phyloP scores from a whole-genome alignment of 106 monocot species.

The Allium cepa region DNA sequence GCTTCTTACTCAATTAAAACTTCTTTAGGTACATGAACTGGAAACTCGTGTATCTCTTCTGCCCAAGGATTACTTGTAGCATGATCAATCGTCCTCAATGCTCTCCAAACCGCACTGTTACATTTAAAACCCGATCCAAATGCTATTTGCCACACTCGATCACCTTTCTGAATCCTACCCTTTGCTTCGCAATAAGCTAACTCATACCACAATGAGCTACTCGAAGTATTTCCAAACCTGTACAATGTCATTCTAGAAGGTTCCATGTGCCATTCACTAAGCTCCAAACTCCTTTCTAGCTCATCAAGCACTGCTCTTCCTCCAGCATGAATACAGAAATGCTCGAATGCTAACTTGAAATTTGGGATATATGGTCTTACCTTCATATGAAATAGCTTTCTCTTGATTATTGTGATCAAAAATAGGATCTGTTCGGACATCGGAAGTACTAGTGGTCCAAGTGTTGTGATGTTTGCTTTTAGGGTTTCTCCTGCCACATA shows the following conservation, averaged over 20 bases:
- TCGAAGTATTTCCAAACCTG: conserved; percentile 12
- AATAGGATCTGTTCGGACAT: conserved; percentile 19
- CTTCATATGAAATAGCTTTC: conserved; percentile 8
- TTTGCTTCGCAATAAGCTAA: conserved; percentile 9
- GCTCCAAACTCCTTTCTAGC: conserved; percentile 7
- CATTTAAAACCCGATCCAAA: conserved; percentile 15
- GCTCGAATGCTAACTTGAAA: conserved; percentile 12
- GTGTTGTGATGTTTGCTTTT: conserved; percentile 26
- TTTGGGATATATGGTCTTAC: conserved; percentile 8
- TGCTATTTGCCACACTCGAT: conserved; percentile 10
- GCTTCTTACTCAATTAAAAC: conserved; percentile 8
- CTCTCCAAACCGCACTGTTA: conserved; percentile 12
- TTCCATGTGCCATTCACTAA: conserved; percentile 14
- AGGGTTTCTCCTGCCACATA: conserved; percentile 19
- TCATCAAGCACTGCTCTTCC: conserved; percentile 13
- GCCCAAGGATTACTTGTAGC: conserved; percentile 21
- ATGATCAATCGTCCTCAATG: conserved; percentile 4
- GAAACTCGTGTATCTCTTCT: conserved; percentile 28
- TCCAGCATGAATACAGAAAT: conserved; percentile 12
- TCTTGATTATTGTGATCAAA: conserved; percentile 7
- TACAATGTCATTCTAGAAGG: conserved; percentile 13
- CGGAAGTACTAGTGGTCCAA: conserved; percentile 23
- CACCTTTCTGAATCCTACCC: conserved; percentile 9
- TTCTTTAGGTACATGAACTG: conserved; percentile 32
- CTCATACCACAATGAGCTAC: conserved; percentile 17